Evolutionary conservation across 768 basidiomycete species (phyloP).

Genomic region (Hemileccinum rubropunctum): DNA sequence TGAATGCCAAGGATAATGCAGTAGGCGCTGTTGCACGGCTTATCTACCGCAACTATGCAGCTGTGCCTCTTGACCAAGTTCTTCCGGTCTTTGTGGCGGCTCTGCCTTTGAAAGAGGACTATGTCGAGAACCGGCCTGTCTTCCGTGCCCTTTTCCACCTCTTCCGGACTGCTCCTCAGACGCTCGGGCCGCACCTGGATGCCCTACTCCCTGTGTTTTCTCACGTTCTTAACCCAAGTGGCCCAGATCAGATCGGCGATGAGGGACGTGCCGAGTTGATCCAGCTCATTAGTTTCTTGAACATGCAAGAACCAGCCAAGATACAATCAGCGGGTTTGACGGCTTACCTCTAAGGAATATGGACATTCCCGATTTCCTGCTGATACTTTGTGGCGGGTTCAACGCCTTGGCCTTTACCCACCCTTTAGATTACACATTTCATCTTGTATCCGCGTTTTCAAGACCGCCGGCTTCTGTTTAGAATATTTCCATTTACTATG

Average conservation of each 20-base stretch:
- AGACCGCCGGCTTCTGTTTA: not conserved
- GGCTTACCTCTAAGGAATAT: slow-evolving; percentile 41
- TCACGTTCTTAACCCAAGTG: slow-evolving; percentile 75
- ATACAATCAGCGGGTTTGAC: slow-evolving; percentile 77
- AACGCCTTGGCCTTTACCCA: slow-evolving; percentile 16
- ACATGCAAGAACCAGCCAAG: slow-evolving; percentile 71
- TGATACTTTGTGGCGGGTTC: too few relatives aligned
- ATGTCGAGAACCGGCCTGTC: slow-evolving; percentile 84
- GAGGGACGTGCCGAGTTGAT: slow-evolving; percentile 78
- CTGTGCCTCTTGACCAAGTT: slow-evolving; percentile 87
- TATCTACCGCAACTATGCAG: slow-evolving; percentile 72
- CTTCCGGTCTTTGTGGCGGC: slow-evolving; percentile 79
- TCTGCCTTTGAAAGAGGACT: slow-evolving; percentile 86
- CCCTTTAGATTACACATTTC: slow-evolving; percentile 15
- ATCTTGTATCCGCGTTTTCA: too few relatives aligned
- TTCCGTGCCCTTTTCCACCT: slow-evolving; percentile 89
- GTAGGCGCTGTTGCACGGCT: slow-evolving; percentile 88
- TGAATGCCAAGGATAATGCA: slow-evolving; percentile 97
- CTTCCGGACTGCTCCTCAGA: slow-evolving; percentile 71
- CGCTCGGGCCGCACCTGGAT: slow-evolving; percentile 75
- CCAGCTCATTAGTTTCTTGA: slow-evolving; percentile 67
- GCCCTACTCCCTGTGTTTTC: slow-evolving; percentile 75
- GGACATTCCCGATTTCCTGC: too few relatives aligned
- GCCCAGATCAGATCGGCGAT: slow-evolving; percentile 73
- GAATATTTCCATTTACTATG: slow-evolving; percentile 8